phyloP scores from a whole-genome alignment of 2,329 filamentous ascomycete species.

The Tolypocladium ovalisporum region DNA sequence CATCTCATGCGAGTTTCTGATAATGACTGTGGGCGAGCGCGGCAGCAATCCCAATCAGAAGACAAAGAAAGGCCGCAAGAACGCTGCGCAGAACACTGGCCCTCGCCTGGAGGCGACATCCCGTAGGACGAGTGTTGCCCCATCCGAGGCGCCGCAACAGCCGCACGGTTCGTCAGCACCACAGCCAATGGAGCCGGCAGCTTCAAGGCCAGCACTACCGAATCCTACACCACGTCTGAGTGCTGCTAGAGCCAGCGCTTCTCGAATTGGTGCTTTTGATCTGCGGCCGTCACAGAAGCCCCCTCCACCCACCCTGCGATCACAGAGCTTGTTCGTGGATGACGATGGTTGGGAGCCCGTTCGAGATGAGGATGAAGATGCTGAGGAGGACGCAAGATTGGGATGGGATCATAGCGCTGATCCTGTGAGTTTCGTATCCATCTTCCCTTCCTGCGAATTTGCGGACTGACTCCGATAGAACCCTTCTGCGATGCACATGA shows the following conservation, averaged over 20 bases:
- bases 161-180: constrained; percentile 9
- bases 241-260: constrained; percentile 22
- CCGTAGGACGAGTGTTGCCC: constrained; percentile 30
- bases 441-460: constrained; percentile 1
- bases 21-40: constrained; percentile 70
- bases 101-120: constrained; percentile 37
- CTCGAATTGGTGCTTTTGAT: constrained; percentile 28
- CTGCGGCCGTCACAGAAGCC: constrained; percentile 42
- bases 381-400: constrained; percentile 55
- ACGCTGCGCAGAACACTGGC: constrained; percentile 17
- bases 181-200: constrained; percentile 7
- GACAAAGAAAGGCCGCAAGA: constrained; percentile 34
- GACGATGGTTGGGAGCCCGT: constrained; percentile 69
- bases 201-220: constrained; percentile 15
- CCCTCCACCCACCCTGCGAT: constrained; percentile 45
- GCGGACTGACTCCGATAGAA: constrained; percentile 27
- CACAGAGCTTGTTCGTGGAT: constrained; percentile 65
- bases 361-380: constrained; percentile 46
- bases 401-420: constrained; percentile 65
- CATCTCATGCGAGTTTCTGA: constrained; percentile 63
- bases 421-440: constrained; percentile 33
- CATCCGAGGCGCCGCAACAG: constrained; percentile 17
- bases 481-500: constrained; percentile 30
- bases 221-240: constrained; percentile 21
- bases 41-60: constrained; percentile 36